phyloP scores from a whole-genome alignment of 1,139 yeast species.

The Yamadazyma songkhlaensis region DNA sequence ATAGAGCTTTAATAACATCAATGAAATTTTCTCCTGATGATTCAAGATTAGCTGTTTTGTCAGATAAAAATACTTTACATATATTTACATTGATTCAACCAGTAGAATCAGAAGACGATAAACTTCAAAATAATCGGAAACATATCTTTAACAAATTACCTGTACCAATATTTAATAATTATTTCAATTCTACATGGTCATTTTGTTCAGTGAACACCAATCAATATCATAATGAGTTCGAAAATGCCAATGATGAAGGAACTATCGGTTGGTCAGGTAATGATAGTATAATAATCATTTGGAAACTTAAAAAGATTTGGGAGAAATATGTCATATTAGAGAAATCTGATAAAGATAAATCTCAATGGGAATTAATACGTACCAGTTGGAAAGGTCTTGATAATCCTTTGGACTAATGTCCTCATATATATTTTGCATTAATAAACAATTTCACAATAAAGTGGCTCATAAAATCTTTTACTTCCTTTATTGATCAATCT shows the following conservation, averaged over 20 bases:
- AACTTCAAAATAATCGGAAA: slow-evolving; percentile 47
- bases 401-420: slow-evolving; percentile 5
- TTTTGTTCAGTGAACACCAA: slow-evolving; percentile 75
- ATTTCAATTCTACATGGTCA: slow-evolving; percentile 87
- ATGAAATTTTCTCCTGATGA: slow-evolving; percentile 83
- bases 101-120: slow-evolving; percentile 1
- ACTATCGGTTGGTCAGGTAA: slow-evolving; percentile 79
- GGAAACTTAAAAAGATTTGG: slow-evolving; percentile 77
- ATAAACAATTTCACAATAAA: slow-evolving; percentile 37
- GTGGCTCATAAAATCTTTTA: slow-evolving; percentile 34
- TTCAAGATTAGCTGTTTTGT: slow-evolving; percentile 72
- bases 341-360: slow-evolving; percentile 9
- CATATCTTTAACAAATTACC: slow-evolving; percentile 72
- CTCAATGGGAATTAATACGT: slow-evolving; percentile 59
- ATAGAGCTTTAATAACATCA: slow-evolving; percentile 74
- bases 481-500: slow-evolving; percentile 30
- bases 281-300: slow-evolving; percentile 61
- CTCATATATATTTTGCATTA: slow-evolving; percentile 10
- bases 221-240: slow-evolving; percentile 32
- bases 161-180: slow-evolving; percentile 59
- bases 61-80: slow-evolving; percentile 88
- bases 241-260: slow-evolving; percentile 51
- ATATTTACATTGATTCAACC: slow-evolving; percentile 54
- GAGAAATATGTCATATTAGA: slow-evolving; percentile 76
- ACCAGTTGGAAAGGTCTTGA: slow-evolving; percentile 77